Evolutionary conservation across 2,329 filamentous ascomycete genomes (phyloP).

Genomic region (Pleurostoma richardsiae): DNA sequence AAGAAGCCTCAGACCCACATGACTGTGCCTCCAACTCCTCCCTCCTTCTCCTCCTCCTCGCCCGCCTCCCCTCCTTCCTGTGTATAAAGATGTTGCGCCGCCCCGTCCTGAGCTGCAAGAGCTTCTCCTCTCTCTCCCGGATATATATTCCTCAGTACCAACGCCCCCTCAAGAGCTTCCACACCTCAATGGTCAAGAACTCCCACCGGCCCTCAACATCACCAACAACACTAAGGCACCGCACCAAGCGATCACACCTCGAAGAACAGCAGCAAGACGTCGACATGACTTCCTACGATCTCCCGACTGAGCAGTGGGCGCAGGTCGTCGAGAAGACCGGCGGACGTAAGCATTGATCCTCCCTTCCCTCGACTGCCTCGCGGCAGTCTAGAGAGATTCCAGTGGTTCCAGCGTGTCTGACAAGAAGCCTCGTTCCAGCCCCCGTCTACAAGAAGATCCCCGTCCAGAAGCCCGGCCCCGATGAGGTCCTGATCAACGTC

Average conservation of each 20-base stretch:
- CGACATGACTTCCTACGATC: slow-evolving; percentile 39
- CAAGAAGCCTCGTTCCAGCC: slow-evolving; percentile 30
- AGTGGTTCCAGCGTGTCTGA: neutral
- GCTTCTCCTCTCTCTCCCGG: neutral
- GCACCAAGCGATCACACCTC: neutral
- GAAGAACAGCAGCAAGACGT: neutral
- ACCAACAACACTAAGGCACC: neutral
- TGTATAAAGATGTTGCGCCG: neutral
- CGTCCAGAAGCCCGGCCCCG: slow-evolving; percentile 73
- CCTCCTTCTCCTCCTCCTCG: neutral
- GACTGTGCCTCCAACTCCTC: neutral
- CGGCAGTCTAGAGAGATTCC: too few species aligned
- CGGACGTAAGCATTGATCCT: slow-evolving; percentile 47
- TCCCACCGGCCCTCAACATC: neutral
- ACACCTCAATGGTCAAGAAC: neutral
- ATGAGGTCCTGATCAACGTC: slow-evolving; percentile 87
- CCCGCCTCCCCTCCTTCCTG: neutral
- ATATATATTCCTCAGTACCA: neutral
- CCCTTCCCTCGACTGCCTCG: too few species aligned
- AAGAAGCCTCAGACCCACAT: neutral
- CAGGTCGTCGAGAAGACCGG: slow-evolving; percentile 83
- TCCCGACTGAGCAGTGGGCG: slow-evolving; percentile 86
- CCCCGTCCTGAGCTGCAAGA: neutral
- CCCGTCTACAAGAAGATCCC: slow-evolving; percentile 75
- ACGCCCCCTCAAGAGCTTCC: neutral